A percentile compares a stretch with the other conserved stretches of the same genome.
Conservation (phyloP, 2,329 filamentous ascomycete genomes). For the Stagonosporopsis rhizophila region DNA sequence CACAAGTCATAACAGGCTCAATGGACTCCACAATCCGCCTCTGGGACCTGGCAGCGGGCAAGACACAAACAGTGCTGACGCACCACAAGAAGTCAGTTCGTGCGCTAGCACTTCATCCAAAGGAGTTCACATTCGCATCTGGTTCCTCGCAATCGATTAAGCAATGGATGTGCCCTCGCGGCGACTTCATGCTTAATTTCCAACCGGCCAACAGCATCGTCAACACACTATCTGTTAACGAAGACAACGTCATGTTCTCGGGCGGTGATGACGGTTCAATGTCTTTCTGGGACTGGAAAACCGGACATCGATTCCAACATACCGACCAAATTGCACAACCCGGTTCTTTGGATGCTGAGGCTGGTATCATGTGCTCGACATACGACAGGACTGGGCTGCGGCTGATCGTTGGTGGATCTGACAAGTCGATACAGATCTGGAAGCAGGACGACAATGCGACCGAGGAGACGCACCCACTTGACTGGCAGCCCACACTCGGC, state of each 20-base stretch:
- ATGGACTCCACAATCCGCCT: slow-evolving; percentile 71
- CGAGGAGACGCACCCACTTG: slow-evolving; percentile 86
- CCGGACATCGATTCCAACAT: slow-evolving; percentile 87
- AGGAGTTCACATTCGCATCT: slow-evolving; percentile 94
- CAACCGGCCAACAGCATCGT: slow-evolving; percentile 96
- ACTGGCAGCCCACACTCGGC: slow-evolving; percentile 86
- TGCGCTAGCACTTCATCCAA: slow-evolving; percentile 81
- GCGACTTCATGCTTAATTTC: slow-evolving; percentile 99
- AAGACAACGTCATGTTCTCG: slow-evolving; percentile 93
- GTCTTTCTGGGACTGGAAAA: slow-evolving; percentile 99
- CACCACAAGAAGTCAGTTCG: slow-evolving; percentile 99
- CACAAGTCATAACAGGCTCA: slow-evolving; percentile 92
- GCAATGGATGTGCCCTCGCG: slow-evolving; percentile 98
- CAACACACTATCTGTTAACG: slow-evolving; percentile 91
- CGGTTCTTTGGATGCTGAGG: slow-evolving; percentile 90
- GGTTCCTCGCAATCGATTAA: slow-evolving; percentile 94
- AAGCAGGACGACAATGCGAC: slow-evolving; percentile 91
- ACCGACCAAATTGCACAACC: slow-evolving; percentile 93
- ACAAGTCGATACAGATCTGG: slow-evolving; percentile 95
- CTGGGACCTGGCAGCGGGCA: slow-evolving; percentile 96
- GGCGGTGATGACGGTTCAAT: slow-evolving; percentile 96
- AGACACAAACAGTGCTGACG: slow-evolving; percentile 93
- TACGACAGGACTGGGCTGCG: slow-evolving; percentile 90
- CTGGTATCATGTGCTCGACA: slow-evolving; percentile 91
- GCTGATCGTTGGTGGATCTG: slow-evolving; percentile 91